A percentile compares a stretch with the other conserved stretches of the same genome.
phyloP scores from a whole-genome alignment of 2,329 filamentous ascomycete species.

The Ceratocystiopsis minuta region DNA sequence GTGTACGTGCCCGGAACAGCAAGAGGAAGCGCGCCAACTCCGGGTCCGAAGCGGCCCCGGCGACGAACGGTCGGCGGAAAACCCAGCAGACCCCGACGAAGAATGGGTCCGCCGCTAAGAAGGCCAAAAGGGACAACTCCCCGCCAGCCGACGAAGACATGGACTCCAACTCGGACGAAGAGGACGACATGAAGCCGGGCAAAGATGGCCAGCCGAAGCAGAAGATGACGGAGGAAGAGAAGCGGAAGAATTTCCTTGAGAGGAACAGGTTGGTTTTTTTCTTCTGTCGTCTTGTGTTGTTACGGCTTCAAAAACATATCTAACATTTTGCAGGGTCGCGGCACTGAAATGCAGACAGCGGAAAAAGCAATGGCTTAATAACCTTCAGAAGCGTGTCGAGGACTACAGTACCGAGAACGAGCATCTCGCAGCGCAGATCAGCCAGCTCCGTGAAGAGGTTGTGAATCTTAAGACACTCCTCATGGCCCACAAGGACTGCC shows the following conservation, averaged over 20 bases:
- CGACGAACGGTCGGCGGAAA: conserved; percentile 57
- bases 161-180: conserved; percentile 20
- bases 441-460: conserved; percentile 74
- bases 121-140: conserved; percentile 39
- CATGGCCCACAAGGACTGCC: conserved; percentile 89
- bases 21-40: conserved; percentile 48
- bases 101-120: conserved; percentile 53
- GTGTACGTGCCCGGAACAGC: conserved; percentile 39
- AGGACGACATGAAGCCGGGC: conserved; percentile 32
- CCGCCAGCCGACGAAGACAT: conserved; percentile 5
- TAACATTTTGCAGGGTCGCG: conserved; percentile 48
- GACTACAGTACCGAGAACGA: conserved; percentile 87
- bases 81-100: conserved; percentile 40
- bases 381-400: conserved; percentile 87
- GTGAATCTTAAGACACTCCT: conserved; percentile 87
- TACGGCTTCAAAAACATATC: too few species aligned
- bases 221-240: conserved; percentile 98
- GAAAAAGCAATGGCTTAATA: conserved; percentile 97
- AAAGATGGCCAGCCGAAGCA: conserved; percentile 42
- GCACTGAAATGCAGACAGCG: conserved; percentile 92
- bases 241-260: conserved; percentile 94
- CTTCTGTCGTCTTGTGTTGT: neutral
- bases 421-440: conserved; percentile 64
- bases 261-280: conserved; percentile 53
- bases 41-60: conserved; percentile 16